These are phyloP conservation scores for Bondarzewia mesenterica DNA, from an alignment of 1,284 basidiomycete genomes.

Conservation along the genomic window DNA sequence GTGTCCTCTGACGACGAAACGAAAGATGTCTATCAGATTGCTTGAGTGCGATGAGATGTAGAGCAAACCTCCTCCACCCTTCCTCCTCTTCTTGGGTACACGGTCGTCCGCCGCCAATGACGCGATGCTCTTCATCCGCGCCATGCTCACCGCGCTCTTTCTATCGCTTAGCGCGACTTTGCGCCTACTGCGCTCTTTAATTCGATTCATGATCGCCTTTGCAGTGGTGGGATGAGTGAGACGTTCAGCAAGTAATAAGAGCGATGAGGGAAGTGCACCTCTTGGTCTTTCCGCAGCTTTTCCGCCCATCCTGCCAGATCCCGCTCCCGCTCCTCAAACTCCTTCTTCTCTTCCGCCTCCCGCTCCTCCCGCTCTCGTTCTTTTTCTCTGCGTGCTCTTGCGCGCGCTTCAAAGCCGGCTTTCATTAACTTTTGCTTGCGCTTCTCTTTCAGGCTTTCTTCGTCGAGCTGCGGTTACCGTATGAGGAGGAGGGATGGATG, in stretches of 20 bases:
- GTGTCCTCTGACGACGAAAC: conserved; percentile 75
- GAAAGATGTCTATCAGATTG: conserved; percentile 2
- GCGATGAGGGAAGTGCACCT: conserved; percentile 38
- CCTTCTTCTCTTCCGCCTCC: conserved; percentile 64
- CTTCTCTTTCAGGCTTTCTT: conserved; percentile 93
- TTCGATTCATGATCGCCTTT: conserved; percentile 75
- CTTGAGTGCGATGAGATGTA: not conserved
- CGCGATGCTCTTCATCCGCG: conserved; percentile 96
- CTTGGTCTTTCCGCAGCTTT: conserved; percentile 69
- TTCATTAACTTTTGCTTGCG: conserved; percentile 90
- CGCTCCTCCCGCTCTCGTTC: conserved; percentile 75
- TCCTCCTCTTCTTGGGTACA: conserved; percentile 73
- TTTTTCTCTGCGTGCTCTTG: conserved; percentile 83
- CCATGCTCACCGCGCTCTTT: conserved; percentile 93
- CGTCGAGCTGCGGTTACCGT: conserved; percentile 83
- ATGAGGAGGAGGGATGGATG: conserved; percentile 1
- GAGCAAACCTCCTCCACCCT: conserved; percentile 60
- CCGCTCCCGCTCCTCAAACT: conserved; percentile 71
- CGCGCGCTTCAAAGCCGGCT: conserved; percentile 90
- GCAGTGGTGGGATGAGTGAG: not conserved
- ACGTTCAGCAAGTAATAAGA: conserved; percentile 1
- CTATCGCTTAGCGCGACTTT: conserved; percentile 78
- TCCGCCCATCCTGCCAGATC: conserved; percentile 70
- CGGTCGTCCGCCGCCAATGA: conserved; percentile 82
- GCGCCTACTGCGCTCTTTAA: conserved; percentile 79